Evolutionary conservation across 768 basidiomycete species (phyloP).

Genomic region (Pleurotus djamor): DNA sequence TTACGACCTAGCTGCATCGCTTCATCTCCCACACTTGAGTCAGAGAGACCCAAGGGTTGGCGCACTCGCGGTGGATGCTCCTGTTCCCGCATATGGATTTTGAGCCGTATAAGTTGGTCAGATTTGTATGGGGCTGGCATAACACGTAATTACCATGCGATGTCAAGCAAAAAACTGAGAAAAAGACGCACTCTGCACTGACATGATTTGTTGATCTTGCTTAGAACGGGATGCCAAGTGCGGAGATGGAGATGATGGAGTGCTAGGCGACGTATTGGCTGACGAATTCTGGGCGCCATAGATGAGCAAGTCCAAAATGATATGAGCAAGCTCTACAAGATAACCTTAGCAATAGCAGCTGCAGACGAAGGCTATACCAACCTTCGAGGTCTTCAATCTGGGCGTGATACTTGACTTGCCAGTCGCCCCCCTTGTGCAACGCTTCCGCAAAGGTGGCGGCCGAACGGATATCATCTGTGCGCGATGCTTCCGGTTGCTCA

Average conservation of each 20-base stretch:
- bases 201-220: conserved; percentile 23
- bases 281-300: conserved; percentile 55
- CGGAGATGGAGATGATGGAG: conserved; percentile 12
- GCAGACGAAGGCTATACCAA: conserved; percentile 22
- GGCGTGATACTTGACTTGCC: conserved; percentile 72
- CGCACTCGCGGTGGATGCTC: conserved; percentile 59
- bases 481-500: conserved; percentile 51
- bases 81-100: conserved; percentile 83
- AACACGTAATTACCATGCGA: no score
- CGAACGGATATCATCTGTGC: conserved; percentile 28
- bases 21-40: conserved; percentile 51
- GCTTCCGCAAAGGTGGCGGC: conserved; percentile 49
- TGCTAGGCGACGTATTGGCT: conserved; percentile 47
- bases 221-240: conserved; percentile 40
- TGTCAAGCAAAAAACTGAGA: no score
- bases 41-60: conserved; percentile 42
- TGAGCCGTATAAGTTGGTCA: conserved; percentile 85
- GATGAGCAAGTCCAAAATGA: conserved; percentile 73
- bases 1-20: conserved; percentile 61
- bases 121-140: conserved; percentile 58
- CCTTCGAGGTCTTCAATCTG: conserved; percentile 82
- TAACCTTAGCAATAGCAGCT: background rate
- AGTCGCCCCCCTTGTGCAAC: conserved; percentile 58
- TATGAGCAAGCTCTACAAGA: conserved; percentile 71
- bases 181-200: conserved; percentile 24